phyloP scores from a whole-genome alignment of 371 early-diverging fungal species.

The Rozella allomycis region DNA sequence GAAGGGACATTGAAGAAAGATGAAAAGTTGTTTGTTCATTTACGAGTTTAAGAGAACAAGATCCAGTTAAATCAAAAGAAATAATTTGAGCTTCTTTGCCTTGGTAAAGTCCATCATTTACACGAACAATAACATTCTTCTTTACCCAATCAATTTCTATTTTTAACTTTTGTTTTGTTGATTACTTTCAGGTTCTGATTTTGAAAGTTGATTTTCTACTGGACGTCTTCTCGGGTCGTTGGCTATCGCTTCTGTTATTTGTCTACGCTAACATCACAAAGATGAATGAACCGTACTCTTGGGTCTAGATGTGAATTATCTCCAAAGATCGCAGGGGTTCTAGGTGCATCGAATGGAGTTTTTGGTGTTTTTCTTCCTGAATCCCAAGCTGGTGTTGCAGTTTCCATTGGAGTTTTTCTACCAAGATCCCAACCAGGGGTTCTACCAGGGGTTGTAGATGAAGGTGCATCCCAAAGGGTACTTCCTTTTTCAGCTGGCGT shows the following conservation, averaged over 20 bases:
- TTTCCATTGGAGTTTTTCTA: slow-evolving; percentile 29
- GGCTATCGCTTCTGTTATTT: slow-evolving; percentile 3
- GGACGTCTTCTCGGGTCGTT: slow-evolving; percentile 7
- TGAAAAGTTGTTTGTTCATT: slow-evolving; percentile 2
- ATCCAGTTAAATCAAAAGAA: slow-evolving; percentile 5
- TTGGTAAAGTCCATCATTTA: slow-evolving; percentile 18
- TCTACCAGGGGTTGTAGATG: slow-evolving; percentile 16
- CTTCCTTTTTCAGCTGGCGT: slow-evolving; percentile 14
- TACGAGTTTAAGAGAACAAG: slow-evolving; percentile 7
- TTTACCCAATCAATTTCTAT: slow-evolving; percentile 1
- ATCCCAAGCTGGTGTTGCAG: slow-evolving; percentile 29
- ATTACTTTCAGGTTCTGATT: slow-evolving; percentile 7
- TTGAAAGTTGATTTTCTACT: slow-evolving; percentile 7
- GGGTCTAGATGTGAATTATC: slow-evolving; percentile 5
- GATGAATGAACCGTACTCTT: slow-evolving; percentile 4
- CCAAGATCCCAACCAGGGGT: slow-evolving; percentile 59
- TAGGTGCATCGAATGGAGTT: slow-evolving; percentile 4
- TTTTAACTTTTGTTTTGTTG: background rate
- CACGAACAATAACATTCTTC: slow-evolving; percentile 3
- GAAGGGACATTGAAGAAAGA: slow-evolving; percentile 24
- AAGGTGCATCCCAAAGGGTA: background rate
- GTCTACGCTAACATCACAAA: background rate
- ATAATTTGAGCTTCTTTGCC: slow-evolving; percentile 20
- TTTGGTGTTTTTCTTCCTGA: slow-evolving; percentile 21
- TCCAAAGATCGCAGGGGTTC: no score